phyloP scores from a whole-genome alignment of 805 yeast species.

The Kodamaea hsintzibuensis region DNA sequence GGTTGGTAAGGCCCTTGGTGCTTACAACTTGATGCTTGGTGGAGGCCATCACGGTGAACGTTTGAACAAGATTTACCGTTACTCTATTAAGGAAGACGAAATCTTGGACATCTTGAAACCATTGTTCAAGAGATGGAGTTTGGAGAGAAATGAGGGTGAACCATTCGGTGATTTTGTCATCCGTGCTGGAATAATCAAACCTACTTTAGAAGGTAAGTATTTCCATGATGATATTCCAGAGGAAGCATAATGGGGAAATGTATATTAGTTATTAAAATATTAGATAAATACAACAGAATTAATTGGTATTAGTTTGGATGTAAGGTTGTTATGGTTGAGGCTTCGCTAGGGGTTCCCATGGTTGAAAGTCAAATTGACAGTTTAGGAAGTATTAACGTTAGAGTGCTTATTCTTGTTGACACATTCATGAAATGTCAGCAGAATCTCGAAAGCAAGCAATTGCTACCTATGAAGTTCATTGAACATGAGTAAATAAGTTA shows the following conservation, averaged over 20 bases:
- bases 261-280: slow-evolving; percentile 3
- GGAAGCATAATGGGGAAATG: slow-evolving; percentile 46
- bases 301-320: neutral
- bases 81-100: slow-evolving; percentile 89
- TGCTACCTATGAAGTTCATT: no score
- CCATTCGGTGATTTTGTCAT: slow-evolving; percentile 93
- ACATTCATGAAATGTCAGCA: no score
- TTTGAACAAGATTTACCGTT: slow-evolving; percentile 83
- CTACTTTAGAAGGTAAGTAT: slow-evolving; percentile 85
- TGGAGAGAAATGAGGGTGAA: slow-evolving; percentile 87
- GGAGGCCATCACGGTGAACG: slow-evolving; percentile 96
- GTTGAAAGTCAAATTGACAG: no score
- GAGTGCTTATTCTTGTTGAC: no score
- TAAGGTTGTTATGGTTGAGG: no score
- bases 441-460: no score
- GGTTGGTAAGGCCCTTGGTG: slow-evolving; percentile 93
- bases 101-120: slow-evolving; percentile 76
- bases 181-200: slow-evolving; percentile 83
- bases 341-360: no score
- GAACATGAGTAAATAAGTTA: no score
- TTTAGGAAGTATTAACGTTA: no score
- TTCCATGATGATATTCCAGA: slow-evolving; percentile 94
- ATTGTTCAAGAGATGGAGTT: slow-evolving; percentile 89
- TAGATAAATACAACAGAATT: neutral
- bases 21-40: slow-evolving; percentile 91